A percentile compares a stretch with the other conserved stretches of the same genome.
phyloP scores from a whole-genome alignment of 805 yeast species.

The Hanseniaspora occidentalis region DNA sequence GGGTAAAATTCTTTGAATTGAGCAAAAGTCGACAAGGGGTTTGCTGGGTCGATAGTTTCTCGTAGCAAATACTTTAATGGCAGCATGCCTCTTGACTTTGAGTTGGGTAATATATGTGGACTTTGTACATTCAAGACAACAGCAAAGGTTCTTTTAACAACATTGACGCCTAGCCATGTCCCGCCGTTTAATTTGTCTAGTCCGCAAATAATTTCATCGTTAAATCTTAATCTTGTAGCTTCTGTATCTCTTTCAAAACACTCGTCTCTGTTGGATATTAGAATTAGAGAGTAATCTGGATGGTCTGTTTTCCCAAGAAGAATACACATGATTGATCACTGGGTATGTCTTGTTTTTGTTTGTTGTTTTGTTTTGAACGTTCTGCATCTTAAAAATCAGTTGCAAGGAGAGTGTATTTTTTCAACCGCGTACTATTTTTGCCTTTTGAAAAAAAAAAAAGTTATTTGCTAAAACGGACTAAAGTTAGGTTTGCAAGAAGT shows the following conservation, averaged over 20 bases:
- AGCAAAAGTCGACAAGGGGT: conserved; percentile 11
- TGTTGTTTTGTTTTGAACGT: too few relatives aligned
- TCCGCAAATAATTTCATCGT: conserved; percentile 32
- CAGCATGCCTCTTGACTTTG: conserved; percentile 32
- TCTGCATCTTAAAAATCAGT: too few relatives aligned
- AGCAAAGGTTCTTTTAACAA: conserved; percentile 49
- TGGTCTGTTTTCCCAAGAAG: conserved; percentile 54
- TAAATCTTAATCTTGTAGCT: conserved; percentile 38
- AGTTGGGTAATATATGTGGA: conserved; percentile 12
- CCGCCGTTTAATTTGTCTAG: conserved; percentile 51
- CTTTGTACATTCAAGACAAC: conserved; percentile 51
- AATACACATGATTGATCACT: conserved; percentile 53
- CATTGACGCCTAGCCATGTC: conserved; percentile 78
- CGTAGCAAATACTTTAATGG: conserved; percentile 29
- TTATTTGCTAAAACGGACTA: too few relatives aligned
- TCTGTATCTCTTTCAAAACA: conserved; percentile 62
- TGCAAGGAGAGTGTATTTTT: too few relatives aligned
- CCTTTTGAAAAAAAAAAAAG: too few relatives aligned
- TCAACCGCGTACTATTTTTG: too few relatives aligned
- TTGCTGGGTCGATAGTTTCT: conserved; percentile 9
- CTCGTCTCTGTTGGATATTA: conserved; percentile 84
- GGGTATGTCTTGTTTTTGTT: neutral
- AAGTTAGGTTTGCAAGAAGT: too few relatives aligned
- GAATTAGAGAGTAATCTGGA: conserved; percentile 61
- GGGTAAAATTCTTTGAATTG: conserved; percentile 18